Evolutionary conservation across 371 early-diverging fungal species (phyloP), one percentile per base, ranked within the genome.

Genomic region (Actinomortierella wolfii): DNA sequence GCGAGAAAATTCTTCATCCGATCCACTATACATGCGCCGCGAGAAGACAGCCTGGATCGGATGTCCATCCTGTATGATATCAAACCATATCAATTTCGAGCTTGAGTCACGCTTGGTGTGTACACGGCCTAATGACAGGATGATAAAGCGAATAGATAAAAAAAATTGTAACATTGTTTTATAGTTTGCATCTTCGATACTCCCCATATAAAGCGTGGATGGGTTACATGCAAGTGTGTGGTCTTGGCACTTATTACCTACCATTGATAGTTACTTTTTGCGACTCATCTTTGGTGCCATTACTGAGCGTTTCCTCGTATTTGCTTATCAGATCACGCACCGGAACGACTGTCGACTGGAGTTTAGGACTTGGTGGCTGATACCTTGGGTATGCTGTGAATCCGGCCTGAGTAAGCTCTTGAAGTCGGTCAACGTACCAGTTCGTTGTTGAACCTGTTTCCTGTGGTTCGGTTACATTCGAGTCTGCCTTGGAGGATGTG

Each of bases 41-140:
- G 88, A 85, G 17, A 82, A 83, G 13, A 94, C 87, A 2, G 91
- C 86, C 62, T 94, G 94, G 21, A 90, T 61, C 1, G 63, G 51
- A 46, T 81, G 68, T 2, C 86, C 86, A 54, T 91, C 82, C 42
- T 90, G 86, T 13, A 81, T 64, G 18, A 94, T 40, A 64, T 89
- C 92, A 47, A 86, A 83, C 78, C 94, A 94, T 0, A 90, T 66
- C 41, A 94, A 80, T 51, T 89, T 90, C 54, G 80, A 75, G 57
- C 93, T 86, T 3, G 92, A 86, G 40, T 86, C 89, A 21, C 93
- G 80, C 54, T 86, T 90, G 14, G 85, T 78, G 13, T 67, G 57
- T 34, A 91, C 79, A 21, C 91, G 81, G 25, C 91, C 91, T 76
- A 82, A 69, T 29, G 78, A 56, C 44, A 14, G 21, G 45, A 8